Base-by-base conservation (phyloP, 2,329 filamentous ascomycete genomes). In the Lasiodiplodia citricola region DNA sequence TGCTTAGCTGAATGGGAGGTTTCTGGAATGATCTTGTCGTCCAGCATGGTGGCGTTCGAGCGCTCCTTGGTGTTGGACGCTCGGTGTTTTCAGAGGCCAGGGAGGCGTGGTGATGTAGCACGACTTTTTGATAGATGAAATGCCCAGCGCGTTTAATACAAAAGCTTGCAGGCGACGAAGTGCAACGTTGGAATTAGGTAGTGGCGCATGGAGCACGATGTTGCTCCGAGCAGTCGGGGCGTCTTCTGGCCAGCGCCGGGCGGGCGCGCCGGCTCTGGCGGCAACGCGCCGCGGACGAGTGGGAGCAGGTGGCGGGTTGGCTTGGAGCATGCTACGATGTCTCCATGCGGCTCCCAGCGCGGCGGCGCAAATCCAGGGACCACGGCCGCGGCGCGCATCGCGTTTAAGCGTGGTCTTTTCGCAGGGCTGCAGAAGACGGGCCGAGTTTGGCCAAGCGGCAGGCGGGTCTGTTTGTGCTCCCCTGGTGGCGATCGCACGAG, bases 401-500 rank as follows among this genome's bases (percentile, higher is more conserved):
- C n/a, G 44, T n/a, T 35, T 47, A 47, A 44, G 44, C 44, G 47
- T 52, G 60, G 60, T 64, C 51, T 47, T 38, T 31, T 64, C 60
- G 60, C 52, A 64, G 60, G 60, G 60, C 60, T 64, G 60, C 60
- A 64, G 28, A 11, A 38, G 31, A 47, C 60, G 60, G 47, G 41
- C 60, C 60, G 60, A 51, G 60, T 64, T 64, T 38, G 57, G 57
- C 31, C 31, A 35, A 35, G 44, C 18, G 44, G 60, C 60, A 64
- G 52, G 60, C 60, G 60, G 60, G 60, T 64, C 60, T 52, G 38
- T 64, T 52, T 64, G 60, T 31, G 55, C 25, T 64, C 60, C 60
- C 60, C 60, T 64, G 60, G 44, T 64, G 60, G 60, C 60, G 60
- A 64, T 64, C 60, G 60, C 60, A 64, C 60, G 60, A 64, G 60